phyloP scores from a whole-genome alignment of 257 asterid genomes.

The Gentiana straminea region DNA sequence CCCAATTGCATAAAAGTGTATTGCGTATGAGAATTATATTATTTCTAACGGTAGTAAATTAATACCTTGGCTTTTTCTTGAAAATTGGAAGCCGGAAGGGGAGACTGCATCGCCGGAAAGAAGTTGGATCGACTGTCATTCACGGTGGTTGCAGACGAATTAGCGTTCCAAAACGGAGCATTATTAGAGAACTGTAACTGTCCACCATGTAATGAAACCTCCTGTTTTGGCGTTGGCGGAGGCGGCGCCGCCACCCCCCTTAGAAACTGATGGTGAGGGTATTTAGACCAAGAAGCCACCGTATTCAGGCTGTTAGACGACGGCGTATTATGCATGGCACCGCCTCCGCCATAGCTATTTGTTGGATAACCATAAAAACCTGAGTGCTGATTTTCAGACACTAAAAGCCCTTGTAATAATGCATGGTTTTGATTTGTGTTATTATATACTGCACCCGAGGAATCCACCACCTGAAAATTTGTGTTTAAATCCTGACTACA shows the following conservation, averaged over 20 bases:
- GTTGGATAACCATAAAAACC: constrained; percentile 16
- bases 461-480: constrained; percentile 28
- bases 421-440: constrained; percentile 18
- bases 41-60: background rate
- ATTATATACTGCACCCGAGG: too few species aligned
- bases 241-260: constrained; percentile 18
- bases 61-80: constrained; percentile 46
- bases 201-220: constrained; percentile 12
- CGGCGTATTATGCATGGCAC: constrained; percentile 7
- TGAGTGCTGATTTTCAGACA: constrained; percentile 32
- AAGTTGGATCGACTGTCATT: constrained; percentile 37
- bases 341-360: constrained; percentile 18
- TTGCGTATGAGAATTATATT: too few species aligned
- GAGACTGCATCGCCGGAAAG: constrained; percentile 41
- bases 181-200: constrained; percentile 65
- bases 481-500: constrained; percentile 24
- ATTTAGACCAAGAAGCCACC: constrained; percentile 37
- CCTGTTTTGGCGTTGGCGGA: constrained; percentile 38
- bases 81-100: constrained; percentile 36
- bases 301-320: constrained; percentile 1
- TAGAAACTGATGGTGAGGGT: constrained; percentile 27
- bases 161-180: constrained; percentile 71
- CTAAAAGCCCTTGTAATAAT: constrained; percentile 26
- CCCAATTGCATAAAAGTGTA: too few species aligned
- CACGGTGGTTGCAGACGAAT: constrained; percentile 22